Percentiles rank a stretch among this genome's conserved stretches.
These are phyloP conservation scores for Eimeria praecox DNA, from an alignment of 169 alveolate species.

Conservation along the genomic window DNA sequence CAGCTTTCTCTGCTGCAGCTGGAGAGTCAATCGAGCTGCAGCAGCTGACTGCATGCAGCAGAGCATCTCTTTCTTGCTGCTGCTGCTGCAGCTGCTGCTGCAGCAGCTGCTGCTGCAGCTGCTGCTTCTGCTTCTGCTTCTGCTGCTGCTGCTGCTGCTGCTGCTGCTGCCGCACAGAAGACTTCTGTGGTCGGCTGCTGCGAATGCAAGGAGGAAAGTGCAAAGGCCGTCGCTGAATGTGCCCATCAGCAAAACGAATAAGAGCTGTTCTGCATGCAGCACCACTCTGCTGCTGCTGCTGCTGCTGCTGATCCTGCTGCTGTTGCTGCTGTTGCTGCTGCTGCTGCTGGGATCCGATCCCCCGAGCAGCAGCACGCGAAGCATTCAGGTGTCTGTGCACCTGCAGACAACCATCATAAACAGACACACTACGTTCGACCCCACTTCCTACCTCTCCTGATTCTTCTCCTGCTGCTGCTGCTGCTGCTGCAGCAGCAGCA, in stretches of 20 bases:
- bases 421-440: no score
- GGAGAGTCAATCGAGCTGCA: no score
- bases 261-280: not conserved
- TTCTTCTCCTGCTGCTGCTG: not conserved
- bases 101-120: constrained; percentile 1
- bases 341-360: no score
- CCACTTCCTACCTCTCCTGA: not conserved
- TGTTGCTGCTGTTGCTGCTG: no score
- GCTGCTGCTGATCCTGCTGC: constrained; percentile 5
- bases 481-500: not conserved
- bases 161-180: no score
- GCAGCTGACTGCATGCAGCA: no score
- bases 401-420: no score
- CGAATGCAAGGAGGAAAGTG: constrained; percentile 18
- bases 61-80: no score
- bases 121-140: not conserved
- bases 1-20: no score
- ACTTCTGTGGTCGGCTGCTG: constrained; percentile 17
- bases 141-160: no score
- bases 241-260: constrained; percentile 25
- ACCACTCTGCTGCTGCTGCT: not conserved
- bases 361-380: no score
- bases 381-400: no score
- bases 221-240: constrained; percentile 2
- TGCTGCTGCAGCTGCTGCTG: not conserved